These are phyloP conservation scores for Globisporangium irregulare DNA, from an alignment of 352 stramenopile species.

Conservation along the genomic window DNA sequence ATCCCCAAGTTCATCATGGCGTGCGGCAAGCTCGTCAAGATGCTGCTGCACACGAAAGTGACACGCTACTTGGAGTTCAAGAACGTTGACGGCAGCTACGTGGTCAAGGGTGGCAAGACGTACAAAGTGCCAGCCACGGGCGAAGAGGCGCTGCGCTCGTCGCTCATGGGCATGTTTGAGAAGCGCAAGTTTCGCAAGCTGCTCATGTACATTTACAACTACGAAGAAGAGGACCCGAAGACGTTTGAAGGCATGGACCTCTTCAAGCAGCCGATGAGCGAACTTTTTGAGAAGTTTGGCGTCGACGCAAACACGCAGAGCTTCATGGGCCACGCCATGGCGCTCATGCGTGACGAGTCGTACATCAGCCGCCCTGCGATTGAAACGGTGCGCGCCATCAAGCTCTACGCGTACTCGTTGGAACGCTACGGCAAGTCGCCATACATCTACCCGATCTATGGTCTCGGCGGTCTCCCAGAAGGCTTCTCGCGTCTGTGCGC, in stretches of 20 bases:
- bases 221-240: slow-evolving; percentile 91
- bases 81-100: slow-evolving; percentile 98
- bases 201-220: slow-evolving; percentile 97
- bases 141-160: slow-evolving; percentile 94
- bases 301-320: slow-evolving; percentile 97
- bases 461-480: slow-evolving; percentile 97
- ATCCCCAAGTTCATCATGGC: slow-evolving; percentile 99
- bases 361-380: slow-evolving; percentile 88
- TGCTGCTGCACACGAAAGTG: slow-evolving; percentile 96
- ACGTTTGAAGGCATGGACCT: slow-evolving; percentile 92
- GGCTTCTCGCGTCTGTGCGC: slow-evolving; percentile 98
- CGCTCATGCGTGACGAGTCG: slow-evolving; percentile 93
- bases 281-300: slow-evolving; percentile 98
- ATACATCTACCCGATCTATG: slow-evolving; percentile 99
- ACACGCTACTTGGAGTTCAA: slow-evolving; percentile 99
- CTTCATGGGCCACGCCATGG: slow-evolving; percentile 99
- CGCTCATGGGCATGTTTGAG: slow-evolving; percentile 99
- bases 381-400: slow-evolving; percentile 94
- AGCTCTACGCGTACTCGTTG: slow-evolving; percentile 98
- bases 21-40: slow-evolving; percentile 99
- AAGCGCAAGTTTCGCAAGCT: slow-evolving; percentile 99
- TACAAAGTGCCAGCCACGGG: slow-evolving; percentile 97
- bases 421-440: slow-evolving; percentile 96
- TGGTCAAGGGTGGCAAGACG: slow-evolving; percentile 96
- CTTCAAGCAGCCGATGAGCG: slow-evolving; percentile 95